phyloP scores from a whole-genome alignment of 768 basidiomycete species.

The Lactarius evosmus region DNA sequence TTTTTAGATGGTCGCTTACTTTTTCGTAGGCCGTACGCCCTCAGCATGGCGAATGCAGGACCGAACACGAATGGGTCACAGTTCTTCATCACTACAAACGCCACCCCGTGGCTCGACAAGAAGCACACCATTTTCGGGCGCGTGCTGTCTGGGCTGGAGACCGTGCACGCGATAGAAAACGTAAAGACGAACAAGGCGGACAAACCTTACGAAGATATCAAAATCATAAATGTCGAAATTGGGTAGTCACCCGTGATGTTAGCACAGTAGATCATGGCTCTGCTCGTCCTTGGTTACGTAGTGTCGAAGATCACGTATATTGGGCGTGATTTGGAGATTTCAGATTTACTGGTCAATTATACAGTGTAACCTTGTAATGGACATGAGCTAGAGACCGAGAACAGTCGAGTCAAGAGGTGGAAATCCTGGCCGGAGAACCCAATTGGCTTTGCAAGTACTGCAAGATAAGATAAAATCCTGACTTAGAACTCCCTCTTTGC shows the following conservation, averaged over 20 bases:
- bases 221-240: conserved; percentile 76
- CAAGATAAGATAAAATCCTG: no score
- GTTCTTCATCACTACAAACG: conserved; percentile 96
- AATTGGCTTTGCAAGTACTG: no score
- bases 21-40: conserved; percentile 74
- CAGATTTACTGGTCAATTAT: no score
- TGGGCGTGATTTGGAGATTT: no score
- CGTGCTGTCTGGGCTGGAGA: conserved; percentile 81
- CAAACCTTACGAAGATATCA: conserved; percentile 92
- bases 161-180: conserved; percentile 89
- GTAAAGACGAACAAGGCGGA: conserved; percentile 81
- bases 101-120: conserved; percentile 90
- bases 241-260: conserved; percentile 41
- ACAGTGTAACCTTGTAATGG: no score
- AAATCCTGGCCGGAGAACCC: no score
- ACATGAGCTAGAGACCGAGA: no score
- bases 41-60: conserved; percentile 95
- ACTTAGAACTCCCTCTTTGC: background rate
- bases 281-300: background rate
- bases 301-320: no score
- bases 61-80: conserved; percentile 91
- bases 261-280: background rate
- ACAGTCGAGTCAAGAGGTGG: no score
- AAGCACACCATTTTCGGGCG: conserved; percentile 94
- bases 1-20: background rate